Conservation (phyloP, 2,329 filamentous ascomycete genomes). For the Colletotrichum liaoningense region DNA sequence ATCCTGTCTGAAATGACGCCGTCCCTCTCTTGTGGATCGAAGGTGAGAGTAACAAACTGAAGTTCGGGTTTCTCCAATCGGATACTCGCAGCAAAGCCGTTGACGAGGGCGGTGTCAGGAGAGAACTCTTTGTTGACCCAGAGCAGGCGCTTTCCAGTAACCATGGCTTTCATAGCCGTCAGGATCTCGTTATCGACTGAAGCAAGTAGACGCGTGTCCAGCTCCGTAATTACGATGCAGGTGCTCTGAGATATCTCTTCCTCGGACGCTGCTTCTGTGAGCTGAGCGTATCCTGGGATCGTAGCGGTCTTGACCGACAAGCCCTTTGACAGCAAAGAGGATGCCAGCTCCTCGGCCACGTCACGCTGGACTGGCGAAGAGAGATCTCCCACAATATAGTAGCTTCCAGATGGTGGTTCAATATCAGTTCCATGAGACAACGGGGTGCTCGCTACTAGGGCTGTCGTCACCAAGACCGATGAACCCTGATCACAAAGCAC, state of each 20-base stretch:
- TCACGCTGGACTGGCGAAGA: neutral
- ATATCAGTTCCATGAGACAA: neutral
- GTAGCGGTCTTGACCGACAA: neutral
- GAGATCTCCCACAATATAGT: neutral
- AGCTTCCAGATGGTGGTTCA: neutral
- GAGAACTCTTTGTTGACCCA: conserved; percentile 22
- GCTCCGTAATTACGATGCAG: neutral
- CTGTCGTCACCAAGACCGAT: neutral
- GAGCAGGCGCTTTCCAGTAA: conserved; percentile 11
- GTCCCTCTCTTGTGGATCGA: neutral
- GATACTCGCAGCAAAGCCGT: conserved; percentile 17
- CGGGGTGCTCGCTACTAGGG: neutral
- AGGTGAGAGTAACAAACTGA: neutral
- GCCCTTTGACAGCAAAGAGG: neutral
- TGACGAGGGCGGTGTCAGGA: conserved; percentile 15
- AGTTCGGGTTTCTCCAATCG: neutral
- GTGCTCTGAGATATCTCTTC: neutral
- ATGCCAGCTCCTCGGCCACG: neutral
- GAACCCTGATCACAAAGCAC: neutral
- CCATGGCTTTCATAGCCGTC: neutral
- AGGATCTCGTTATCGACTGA: neutral
- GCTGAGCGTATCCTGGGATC: neutral
- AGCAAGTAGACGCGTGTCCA: neutral
- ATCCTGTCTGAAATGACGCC: neutral
- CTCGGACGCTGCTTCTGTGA: neutral